These are phyloP conservation scores for Dactylellina leptospora DNA, from an alignment of 2,329 filamentous ascomycete species.

Conservation along the genomic window DNA sequence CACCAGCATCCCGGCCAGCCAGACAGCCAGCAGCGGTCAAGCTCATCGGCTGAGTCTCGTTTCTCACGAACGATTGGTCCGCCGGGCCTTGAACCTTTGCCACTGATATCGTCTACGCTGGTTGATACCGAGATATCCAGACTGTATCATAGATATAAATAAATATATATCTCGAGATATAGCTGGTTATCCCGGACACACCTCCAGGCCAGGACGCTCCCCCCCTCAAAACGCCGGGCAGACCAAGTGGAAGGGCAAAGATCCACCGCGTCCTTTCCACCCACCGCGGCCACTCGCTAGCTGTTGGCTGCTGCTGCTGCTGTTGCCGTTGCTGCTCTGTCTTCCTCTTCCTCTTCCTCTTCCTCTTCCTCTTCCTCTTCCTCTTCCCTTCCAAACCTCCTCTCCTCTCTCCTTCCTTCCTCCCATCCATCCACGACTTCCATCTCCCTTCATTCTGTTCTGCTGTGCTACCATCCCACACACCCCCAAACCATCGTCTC, in stretches of 20 bases:
- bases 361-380: constrained; percentile 13
- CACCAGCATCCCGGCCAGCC: constrained; percentile 10
- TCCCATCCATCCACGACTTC: neutral
- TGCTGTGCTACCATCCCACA: constrained; percentile 27
- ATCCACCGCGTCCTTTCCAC: constrained; percentile 64
- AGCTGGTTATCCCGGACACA: too few relatives aligned
- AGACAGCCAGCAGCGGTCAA: too few relatives aligned
- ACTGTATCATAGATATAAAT: too few relatives aligned
- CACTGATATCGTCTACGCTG: neutral
- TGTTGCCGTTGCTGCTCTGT: neutral
- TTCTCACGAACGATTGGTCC: constrained; percentile 32
- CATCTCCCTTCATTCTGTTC: neutral
- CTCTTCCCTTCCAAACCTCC: neutral
- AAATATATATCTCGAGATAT: neutral
- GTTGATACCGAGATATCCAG: neutral
- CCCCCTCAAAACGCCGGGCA: neutral
- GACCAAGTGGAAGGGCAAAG: constrained; percentile 12
- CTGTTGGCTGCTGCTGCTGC: neutral
- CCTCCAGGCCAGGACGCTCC: neutral
- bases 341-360: constrained; percentile 7
- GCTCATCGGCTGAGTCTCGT: constrained; percentile 26
- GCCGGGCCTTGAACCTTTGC: constrained; percentile 21
- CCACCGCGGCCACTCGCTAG: neutral
- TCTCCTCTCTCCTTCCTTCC: neutral
- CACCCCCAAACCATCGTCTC: neutral